These are phyloP conservation scores for Arabidopsis thaliana DNA, from an alignment of 345 rosid genomes.

Conservation along the genomic window TAIR10.1 NC_003074.8:10416001-10416500, in stretches of 20 bases:
- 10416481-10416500: too few species aligned
- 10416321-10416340: not conserved
- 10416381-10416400: too few species aligned
- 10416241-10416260: conserved; percentile 1
- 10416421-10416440: too few species aligned
- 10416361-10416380: not conserved
- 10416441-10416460: too few species aligned
- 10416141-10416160: not conserved
- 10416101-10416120: not conserved
- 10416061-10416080: not conserved
- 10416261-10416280: not conserved
- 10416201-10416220: not conserved
- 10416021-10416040: too few species aligned
- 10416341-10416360: not conserved
- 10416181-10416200: conserved; percentile 10
- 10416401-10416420: too few species aligned
- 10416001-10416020: too few species aligned
- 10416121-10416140: conserved; percentile 3
- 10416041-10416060: too few species aligned
- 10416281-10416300: not conserved
- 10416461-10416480: too few species aligned
- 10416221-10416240: not conserved
- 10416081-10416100: not conserved
- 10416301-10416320: too few species aligned
- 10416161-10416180: conserved; percentile 28